These are phyloP conservation scores for Puya raimondii DNA, from an alignment of 176 grass and related monocot species.

Conservation along the genomic window DNA sequence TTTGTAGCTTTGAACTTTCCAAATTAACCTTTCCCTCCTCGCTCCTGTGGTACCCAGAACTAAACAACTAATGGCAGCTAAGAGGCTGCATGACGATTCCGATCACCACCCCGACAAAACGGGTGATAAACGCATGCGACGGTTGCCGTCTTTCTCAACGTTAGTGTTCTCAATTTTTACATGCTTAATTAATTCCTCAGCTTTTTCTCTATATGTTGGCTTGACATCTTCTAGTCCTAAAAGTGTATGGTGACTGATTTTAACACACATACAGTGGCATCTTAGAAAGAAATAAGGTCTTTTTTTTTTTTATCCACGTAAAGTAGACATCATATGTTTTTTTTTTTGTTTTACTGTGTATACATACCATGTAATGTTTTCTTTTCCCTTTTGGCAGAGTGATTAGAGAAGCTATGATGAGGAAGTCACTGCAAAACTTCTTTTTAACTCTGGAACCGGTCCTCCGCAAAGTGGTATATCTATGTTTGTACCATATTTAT, in stretches of 20 bases:
- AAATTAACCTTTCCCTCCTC: slow-evolving; percentile 2
- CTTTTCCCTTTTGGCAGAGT: slow-evolving; percentile 31
- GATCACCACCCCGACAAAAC: slow-evolving; percentile 43
- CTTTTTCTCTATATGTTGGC: background rate
- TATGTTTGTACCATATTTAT: background rate
- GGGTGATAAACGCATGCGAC: slow-evolving; percentile 46
- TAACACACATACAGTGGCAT: no score
- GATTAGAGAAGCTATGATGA: slow-evolving; percentile 58
- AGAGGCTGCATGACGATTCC: slow-evolving; percentile 38
- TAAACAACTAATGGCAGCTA: slow-evolving; percentile 40
- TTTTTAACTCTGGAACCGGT: slow-evolving; percentile 47
- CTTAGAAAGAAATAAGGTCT: background rate
- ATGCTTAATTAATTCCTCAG: background rate
- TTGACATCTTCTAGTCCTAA: no score
- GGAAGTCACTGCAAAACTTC: slow-evolving; percentile 40
- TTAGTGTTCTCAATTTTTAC: slow-evolving; percentile 19
- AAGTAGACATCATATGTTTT: background rate
- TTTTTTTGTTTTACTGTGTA: no score
- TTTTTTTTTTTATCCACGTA: background rate
- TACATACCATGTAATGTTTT: background rate
- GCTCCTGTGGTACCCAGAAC: slow-evolving; percentile 5
- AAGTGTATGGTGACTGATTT: no score
- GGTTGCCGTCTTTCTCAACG: slow-evolving; percentile 61
- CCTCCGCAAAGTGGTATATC: slow-evolving; percentile 69
- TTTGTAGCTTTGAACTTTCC: background rate